Evolutionary conservation across 441 rosid species (phyloP).

Genomic region (Adansonia rubrostipa): DNA sequence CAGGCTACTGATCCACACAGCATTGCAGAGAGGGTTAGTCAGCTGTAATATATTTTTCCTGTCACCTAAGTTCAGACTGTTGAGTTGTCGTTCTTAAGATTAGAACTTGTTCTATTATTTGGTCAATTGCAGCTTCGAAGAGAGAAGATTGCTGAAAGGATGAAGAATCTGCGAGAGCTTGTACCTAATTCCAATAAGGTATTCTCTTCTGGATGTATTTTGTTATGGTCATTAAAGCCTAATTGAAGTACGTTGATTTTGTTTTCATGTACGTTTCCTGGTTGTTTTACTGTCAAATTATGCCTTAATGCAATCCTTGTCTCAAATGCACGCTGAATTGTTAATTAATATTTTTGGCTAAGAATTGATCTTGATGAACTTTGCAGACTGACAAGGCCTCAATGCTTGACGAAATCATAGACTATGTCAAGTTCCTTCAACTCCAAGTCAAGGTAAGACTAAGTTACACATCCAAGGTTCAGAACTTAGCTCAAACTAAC

Average conservation of each 20-base stretch:
- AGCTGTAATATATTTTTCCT: slow-evolving; percentile 10
- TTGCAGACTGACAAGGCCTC: slow-evolving; percentile 56
- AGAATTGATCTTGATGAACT: not conserved
- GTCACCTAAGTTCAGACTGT: not conserved
- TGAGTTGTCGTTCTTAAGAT: slow-evolving; percentile 9
- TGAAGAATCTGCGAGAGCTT: slow-evolving; percentile 81
- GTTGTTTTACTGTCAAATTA: not conserved
- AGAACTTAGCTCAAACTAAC: not conserved
- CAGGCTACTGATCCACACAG: slow-evolving; percentile 94
- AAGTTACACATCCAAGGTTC: too few relatives aligned
- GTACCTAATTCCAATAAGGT: slow-evolving; percentile 82
- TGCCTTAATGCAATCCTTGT: not conserved
- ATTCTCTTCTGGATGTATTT: slow-evolving; percentile 10
- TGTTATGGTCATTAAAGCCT: not conserved
- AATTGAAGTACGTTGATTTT: not conserved
- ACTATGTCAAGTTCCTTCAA: slow-evolving; percentile 53
- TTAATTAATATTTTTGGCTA: not conserved
- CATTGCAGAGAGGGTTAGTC: slow-evolving; percentile 82
- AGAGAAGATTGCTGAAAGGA: slow-evolving; percentile 78
- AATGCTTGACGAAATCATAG: slow-evolving; percentile 58
- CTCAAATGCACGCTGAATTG: not conserved
- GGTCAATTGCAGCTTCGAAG: slow-evolving; percentile 58
- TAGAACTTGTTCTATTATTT: slow-evolving; percentile 10
- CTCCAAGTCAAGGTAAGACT: slow-evolving; percentile 54
- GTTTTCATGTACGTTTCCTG: not conserved